phyloP scores from a whole-genome alignment of 257 asterid species.

The Petunia axillaris region DNA sequence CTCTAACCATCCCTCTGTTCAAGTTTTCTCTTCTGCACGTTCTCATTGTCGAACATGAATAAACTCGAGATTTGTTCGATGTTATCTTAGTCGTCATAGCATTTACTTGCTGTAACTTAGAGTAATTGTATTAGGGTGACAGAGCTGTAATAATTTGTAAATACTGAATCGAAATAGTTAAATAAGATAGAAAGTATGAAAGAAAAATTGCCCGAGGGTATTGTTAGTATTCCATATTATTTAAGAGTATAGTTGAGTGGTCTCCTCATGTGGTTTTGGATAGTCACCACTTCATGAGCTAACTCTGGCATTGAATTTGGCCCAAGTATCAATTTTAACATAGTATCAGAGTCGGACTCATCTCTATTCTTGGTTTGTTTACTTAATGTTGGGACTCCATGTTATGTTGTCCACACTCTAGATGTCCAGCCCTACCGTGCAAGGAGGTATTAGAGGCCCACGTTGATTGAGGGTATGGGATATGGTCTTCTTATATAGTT shows the following conservation, averaged over 20 bases:
- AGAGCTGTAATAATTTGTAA: background rate
- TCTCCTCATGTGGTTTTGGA: background rate
- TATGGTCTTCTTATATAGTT: background rate
- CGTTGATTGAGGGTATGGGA: background rate
- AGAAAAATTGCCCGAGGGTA: background rate
- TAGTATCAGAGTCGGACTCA: background rate
- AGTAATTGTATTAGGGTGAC: background rate
- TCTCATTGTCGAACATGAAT: background rate
- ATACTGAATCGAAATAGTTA: background rate
- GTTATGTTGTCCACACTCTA: background rate
- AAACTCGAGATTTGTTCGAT: background rate
- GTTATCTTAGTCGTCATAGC: background rate
- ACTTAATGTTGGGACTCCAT: background rate
- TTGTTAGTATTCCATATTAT: background rate
- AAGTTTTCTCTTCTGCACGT: background rate
- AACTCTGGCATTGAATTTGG: background rate
- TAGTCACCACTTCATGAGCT: background rate
- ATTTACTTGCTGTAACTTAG: background rate
- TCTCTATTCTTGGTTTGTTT: background rate
- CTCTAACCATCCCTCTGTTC: background rate
- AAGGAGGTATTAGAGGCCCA: background rate
- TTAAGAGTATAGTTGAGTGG: conserved; percentile 4
- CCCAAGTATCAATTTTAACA: background rate
- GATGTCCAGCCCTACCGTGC: background rate
- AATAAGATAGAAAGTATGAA: background rate